Conservation (phyloP, 768 basidiomycete species). For the Leccinum variicolor region DNA sequence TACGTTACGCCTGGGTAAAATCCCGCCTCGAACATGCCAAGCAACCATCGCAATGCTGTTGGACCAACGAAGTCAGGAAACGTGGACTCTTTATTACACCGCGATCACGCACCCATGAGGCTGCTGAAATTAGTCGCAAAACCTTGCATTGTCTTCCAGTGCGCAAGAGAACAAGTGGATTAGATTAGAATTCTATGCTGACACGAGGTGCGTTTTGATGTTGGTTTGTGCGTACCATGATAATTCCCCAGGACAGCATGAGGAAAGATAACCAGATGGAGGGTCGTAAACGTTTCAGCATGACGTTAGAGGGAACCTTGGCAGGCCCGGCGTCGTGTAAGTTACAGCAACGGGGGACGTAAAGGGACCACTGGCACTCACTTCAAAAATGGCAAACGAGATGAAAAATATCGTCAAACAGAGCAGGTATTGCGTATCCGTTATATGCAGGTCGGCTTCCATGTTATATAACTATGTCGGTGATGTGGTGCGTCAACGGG, state of each 20-base stretch:
- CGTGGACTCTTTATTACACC: neutral
- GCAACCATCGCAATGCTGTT: too few species aligned
- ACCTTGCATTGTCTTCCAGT: conserved; percentile 64
- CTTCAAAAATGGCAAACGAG: conserved; percentile 71
- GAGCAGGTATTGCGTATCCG: conserved; percentile 65
- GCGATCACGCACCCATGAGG: conserved; percentile 52
- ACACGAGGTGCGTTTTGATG: neutral
- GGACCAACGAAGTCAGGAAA: neutral
- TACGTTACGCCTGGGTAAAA: conserved; percentile 50
- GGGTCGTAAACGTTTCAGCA: conserved; percentile 69
- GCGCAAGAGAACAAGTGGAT: conserved; percentile 6
- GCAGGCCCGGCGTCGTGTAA: neutral
- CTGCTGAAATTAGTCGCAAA: conserved; percentile 66
- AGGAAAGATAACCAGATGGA: conserved; percentile 73
- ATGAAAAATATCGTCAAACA: conserved; percentile 60
- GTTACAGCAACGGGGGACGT: neutral
- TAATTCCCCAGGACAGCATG: conserved; percentile 73
- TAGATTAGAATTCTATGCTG: neutral
- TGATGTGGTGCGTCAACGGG: too few species aligned
- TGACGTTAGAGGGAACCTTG: conserved; percentile 69
- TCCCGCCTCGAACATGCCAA: too few species aligned
- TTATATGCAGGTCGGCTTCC: conserved; percentile 54
- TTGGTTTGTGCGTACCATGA: conserved; percentile 49
- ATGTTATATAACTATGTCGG: conserved; percentile 57
- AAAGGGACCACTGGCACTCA: conserved; percentile 20